Percentiles rank a stretch among this genome's conserved stretches.
phyloP scores from a whole-genome alignment of 164 flowering plant species.

The Aristolochia fimbriata region DNA sequence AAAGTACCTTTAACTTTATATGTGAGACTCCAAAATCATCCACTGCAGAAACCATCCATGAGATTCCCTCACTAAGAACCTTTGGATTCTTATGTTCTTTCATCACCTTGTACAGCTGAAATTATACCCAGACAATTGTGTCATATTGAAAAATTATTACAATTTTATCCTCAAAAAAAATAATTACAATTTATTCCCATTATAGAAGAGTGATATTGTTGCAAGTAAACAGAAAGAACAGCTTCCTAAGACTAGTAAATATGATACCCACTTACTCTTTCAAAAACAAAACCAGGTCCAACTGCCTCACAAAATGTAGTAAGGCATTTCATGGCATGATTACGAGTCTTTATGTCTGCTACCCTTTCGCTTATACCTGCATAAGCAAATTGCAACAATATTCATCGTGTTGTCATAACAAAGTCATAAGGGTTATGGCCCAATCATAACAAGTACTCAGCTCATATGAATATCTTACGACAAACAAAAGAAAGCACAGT shows the following conservation, averaged over 20 bases:
- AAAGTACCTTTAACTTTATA: conserved; percentile 82
- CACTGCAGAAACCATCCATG: conserved; percentile 95
- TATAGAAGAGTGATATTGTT: background rate
- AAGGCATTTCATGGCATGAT: conserved; percentile 92
- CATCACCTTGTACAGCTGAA: conserved; percentile 84
- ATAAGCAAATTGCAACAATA: background rate
- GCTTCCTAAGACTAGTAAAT: background rate
- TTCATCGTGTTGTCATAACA: background rate
- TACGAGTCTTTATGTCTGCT: conserved; percentile 95
- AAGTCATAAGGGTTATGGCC: background rate
- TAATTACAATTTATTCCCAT: background rate
- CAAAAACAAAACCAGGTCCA: conserved; percentile 95
- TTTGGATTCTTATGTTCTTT: conserved; percentile 99
- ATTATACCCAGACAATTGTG: background rate
- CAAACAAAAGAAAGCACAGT: no score
- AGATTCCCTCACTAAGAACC: conserved; percentile 92
- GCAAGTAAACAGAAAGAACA: background rate
- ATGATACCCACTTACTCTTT: conserved; percentile 49
- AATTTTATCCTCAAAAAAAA: background rate
- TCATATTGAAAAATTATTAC: background rate
- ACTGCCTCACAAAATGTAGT: conserved; percentile 90
- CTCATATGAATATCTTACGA: no score
- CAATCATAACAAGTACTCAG: no score
- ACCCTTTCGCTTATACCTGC: conserved; percentile 87
- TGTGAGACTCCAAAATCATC: conserved; percentile 87